phyloP scores from a whole-genome alignment of 208 protist genomes.

The Trichomonas gallinae region DNA sequence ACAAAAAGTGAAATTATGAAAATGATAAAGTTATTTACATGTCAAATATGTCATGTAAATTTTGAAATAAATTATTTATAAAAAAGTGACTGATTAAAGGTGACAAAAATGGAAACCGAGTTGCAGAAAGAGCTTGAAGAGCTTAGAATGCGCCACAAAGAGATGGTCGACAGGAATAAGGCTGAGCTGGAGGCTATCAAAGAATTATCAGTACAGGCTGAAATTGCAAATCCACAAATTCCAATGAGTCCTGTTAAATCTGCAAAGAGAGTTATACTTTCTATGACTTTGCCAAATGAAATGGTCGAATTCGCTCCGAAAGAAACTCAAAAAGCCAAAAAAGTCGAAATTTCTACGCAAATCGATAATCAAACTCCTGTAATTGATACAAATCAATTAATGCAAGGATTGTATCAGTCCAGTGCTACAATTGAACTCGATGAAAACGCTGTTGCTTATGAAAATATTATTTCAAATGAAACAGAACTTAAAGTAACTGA shows the following conservation, averaged over 20 bases:
- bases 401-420: background rate
- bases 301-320: background rate
- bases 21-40: too few relatives aligned
- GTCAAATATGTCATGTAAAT: too few relatives aligned
- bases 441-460: background rate
- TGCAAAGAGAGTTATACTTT: background rate
- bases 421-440: background rate
- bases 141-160: background rate
- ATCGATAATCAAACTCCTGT: background rate
- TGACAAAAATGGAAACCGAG: background rate
- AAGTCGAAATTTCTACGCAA: background rate
- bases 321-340: background rate
- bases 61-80: background rate
- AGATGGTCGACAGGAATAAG: background rate
- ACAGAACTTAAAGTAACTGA: background rate
- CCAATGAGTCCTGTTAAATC: background rate
- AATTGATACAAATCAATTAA: background rate
- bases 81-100: too few relatives aligned
- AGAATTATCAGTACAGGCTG: background rate
- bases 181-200: background rate
- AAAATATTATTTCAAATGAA: background rate
- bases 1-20: too few relatives aligned
- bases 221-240: background rate
- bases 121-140: constrained; percentile 15
- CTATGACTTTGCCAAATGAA: background rate